Conservation (phyloP, 2,329 filamentous ascomycete genomes). For the Fusarium buxicola region DNA sequence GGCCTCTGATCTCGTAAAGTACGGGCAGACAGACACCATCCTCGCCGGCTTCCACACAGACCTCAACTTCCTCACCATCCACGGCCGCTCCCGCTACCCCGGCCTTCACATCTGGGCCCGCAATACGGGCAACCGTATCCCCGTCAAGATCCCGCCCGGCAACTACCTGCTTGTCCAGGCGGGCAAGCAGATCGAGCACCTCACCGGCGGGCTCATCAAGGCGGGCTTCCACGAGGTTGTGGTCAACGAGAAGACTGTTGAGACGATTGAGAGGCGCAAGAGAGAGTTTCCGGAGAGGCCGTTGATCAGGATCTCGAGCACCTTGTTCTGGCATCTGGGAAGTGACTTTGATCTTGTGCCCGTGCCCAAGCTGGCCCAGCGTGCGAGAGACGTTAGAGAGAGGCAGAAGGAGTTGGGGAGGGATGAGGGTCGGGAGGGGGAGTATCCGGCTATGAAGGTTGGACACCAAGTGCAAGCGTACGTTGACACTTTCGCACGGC, state of each 20-base stretch:
- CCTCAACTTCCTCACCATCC: slow-evolving; percentile 73
- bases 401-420: slow-evolving; percentile 61
- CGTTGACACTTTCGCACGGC: slow-evolving; percentile 48
- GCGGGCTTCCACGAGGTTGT: slow-evolving; percentile 72
- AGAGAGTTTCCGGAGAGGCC: slow-evolving; percentile 60
- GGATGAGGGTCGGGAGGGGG: slow-evolving; percentile 63
- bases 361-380: slow-evolving; percentile 59
- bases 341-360: slow-evolving; percentile 68
- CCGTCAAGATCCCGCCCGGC: slow-evolving; percentile 68
- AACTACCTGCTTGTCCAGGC: slow-evolving; percentile 71
- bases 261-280: slow-evolving; percentile 58
- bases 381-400: slow-evolving; percentile 58
- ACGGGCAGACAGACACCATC: slow-evolving; percentile 66
- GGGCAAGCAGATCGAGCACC: slow-evolving; percentile 72
- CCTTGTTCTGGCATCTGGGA: slow-evolving; percentile 70
- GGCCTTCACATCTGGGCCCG: slow-evolving; percentile 73
- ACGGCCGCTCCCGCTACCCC: slow-evolving; percentile 71
- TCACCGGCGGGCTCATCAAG: slow-evolving; percentile 70
- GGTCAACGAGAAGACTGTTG: slow-evolving; percentile 64
- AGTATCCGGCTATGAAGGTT: slow-evolving; percentile 67
- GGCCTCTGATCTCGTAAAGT: slow-evolving; percentile 66
- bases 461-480: slow-evolving; percentile 69
- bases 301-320: slow-evolving; percentile 68
- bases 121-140: slow-evolving; percentile 69
- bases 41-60: slow-evolving; percentile 73